A percentile compares a stretch with the other conserved stretches of the same genome.
phyloP scores from a whole-genome alignment of 148 eudicot genomes.

The Vaccinium corymbosum region DNA sequence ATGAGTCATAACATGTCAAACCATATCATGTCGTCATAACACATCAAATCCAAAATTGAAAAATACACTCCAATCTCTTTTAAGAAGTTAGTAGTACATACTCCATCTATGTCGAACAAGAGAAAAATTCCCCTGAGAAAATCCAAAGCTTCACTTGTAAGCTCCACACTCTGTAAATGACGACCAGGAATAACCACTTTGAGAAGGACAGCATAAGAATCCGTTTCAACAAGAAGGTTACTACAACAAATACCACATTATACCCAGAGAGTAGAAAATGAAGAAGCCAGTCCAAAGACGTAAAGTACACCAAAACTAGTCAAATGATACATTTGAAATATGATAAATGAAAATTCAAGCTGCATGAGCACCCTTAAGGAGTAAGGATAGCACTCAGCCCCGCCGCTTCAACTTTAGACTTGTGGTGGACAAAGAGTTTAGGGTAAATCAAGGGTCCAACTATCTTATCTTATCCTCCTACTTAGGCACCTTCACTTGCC shows the following conservation, averaged over 20 bases:
- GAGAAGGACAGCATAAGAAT: neutral
- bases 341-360: neutral
- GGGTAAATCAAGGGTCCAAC: neutral
- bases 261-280: neutral
- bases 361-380: neutral
- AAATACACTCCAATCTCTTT: neutral
- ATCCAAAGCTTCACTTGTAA: slow-evolving; percentile 54
- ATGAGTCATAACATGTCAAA: neutral
- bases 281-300: neutral
- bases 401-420: neutral
- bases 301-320: neutral
- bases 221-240: neutral
- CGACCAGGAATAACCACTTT: slow-evolving; percentile 4
- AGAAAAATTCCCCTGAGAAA: slow-evolving; percentile 42
- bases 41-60: neutral
- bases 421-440: neutral
- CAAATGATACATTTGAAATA: neutral
- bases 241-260: neutral
- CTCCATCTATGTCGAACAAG: slow-evolving; percentile 46
- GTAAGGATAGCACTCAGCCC: neutral
- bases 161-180: slow-evolving; percentile 45
- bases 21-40: neutral
- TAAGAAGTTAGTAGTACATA: slow-evolving; percentile 24
- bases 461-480: neutral
- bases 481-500: neutral